phyloP scores from a whole-genome alignment of 108 stramenopile species.

The Thalassiosira profunda region DNA sequence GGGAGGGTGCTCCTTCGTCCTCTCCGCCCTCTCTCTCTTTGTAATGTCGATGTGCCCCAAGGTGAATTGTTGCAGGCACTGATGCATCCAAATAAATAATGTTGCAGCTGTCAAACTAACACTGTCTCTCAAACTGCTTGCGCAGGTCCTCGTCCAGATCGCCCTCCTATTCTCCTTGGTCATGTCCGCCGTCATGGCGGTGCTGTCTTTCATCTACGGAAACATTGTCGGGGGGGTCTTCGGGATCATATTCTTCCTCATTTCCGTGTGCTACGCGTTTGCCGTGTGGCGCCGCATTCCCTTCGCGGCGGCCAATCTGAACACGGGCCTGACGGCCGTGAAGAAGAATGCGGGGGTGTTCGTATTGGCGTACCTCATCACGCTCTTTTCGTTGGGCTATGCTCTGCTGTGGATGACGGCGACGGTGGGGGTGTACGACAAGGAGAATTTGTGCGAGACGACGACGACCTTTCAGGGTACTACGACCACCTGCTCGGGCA shows the following conservation, averaged over 20 bases:
- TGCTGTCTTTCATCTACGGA: conserved; percentile 47
- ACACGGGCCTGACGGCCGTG: conserved; percentile 69
- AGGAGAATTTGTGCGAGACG: not conserved
- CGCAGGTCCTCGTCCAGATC: conserved; percentile 65
- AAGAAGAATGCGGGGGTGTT: conserved; percentile 63
- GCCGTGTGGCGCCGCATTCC: conserved; percentile 80
- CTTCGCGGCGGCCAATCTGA: conserved; percentile 78
- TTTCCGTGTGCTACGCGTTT: conserved; percentile 66
- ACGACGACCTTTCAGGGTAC: not conserved
- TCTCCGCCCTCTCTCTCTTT: conserved; percentile 46
- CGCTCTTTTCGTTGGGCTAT: conserved; percentile 63
- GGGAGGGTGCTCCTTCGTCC: conserved; percentile 9
- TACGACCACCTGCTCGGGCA: not conserved
- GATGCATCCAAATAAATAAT: no score
- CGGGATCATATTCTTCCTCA: conserved; percentile 52
- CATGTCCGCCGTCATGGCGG: conserved; percentile 33
- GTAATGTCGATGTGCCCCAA: conserved; percentile 74
- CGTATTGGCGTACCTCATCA: conserved; percentile 53
- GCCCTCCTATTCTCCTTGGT: conserved; percentile 58
- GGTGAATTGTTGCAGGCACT: no score
- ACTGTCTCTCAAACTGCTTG: no score
- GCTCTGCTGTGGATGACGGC: conserved; percentile 61
- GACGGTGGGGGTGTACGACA: conserved; percentile 35
- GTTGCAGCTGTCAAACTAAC: no score
- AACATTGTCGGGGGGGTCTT: conserved; percentile 46